These are phyloP conservation scores for Articulospora tetracladia DNA, from an alignment of 495 filamentous ascomycete species.

Conservation along the genomic window DNA sequence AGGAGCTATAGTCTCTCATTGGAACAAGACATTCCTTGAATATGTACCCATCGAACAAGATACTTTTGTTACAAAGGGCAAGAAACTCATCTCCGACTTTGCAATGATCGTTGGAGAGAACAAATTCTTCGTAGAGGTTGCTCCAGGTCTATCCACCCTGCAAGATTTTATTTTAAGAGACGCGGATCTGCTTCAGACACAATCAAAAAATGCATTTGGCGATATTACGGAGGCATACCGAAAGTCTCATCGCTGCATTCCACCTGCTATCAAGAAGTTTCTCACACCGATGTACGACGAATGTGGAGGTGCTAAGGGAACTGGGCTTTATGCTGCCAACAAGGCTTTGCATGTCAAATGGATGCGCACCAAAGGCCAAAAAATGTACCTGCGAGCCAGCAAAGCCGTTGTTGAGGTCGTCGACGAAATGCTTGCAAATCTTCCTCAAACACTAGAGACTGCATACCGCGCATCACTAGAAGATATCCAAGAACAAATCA, in stretches of 20 bases:
- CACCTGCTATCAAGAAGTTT: not conserved
- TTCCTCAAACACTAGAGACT: not conserved
- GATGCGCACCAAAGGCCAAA: not conserved
- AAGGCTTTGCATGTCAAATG: not conserved
- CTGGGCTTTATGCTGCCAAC: slow-evolving; percentile 3
- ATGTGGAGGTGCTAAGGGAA: not conserved
- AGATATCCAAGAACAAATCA: slow-evolving; percentile 1
- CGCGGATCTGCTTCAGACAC: not conserved
- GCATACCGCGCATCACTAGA: not conserved
- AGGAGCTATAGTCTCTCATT: not conserved
- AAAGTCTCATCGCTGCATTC: not conserved
- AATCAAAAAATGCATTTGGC: not conserved
- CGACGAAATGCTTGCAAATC: not conserved
- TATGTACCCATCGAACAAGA: not conserved
- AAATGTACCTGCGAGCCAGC: not conserved
- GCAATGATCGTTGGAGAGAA: not conserved
- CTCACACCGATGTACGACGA: slow-evolving; percentile 8
- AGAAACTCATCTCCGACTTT: slow-evolving; percentile 1
- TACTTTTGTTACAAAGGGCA: not conserved
- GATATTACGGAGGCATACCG: not conserved
- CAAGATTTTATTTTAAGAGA: not conserved
- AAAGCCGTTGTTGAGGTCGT: not conserved
- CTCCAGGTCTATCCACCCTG: not conserved
- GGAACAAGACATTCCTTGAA: not conserved
- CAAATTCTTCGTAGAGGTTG: not conserved